phyloP scores from a whole-genome alignment of 1,284 basidiomycete genomes.

The Serendipita sp. region DNA sequence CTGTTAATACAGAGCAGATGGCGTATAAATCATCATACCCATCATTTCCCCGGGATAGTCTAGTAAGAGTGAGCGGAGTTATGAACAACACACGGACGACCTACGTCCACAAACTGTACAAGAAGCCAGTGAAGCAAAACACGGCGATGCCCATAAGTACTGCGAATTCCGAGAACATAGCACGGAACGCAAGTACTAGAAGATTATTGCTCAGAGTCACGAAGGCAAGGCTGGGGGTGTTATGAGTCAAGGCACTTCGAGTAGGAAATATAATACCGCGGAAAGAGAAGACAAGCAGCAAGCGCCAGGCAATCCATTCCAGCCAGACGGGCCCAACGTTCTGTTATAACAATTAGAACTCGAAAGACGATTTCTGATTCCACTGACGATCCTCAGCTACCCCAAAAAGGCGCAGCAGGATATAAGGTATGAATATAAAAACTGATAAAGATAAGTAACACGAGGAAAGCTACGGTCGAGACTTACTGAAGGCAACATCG shows the following conservation, averaged over 20 bases:
- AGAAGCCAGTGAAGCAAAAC: slow-evolving; percentile 80
- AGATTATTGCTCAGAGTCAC: slow-evolving; percentile 79
- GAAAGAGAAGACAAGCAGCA: slow-evolving; percentile 79
- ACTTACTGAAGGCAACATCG: slow-evolving; percentile 68
- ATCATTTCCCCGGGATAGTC: background rate
- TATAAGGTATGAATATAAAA: slow-evolving; percentile 64
- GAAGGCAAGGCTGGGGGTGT: slow-evolving; percentile 53
- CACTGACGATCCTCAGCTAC: slow-evolving; percentile 42
- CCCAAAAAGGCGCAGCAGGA: slow-evolving; percentile 57
- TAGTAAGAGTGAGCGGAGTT: background rate
- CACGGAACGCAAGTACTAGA: slow-evolving; percentile 39
- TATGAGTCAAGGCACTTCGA: background rate
- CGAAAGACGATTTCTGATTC: background rate
- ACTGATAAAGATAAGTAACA: slow-evolving; percentile 30
- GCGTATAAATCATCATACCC: slow-evolving; percentile 13
- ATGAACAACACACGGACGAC: slow-evolving; percentile 6
- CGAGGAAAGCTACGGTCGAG: background rate
- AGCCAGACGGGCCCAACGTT: slow-evolving; percentile 41
- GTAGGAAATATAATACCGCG: slow-evolving; percentile 34
- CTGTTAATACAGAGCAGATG: slow-evolving; percentile 15
- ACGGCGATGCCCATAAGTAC: slow-evolving; percentile 75
- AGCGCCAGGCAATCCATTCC: slow-evolving; percentile 62
- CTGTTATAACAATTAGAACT: slow-evolving; percentile 23
- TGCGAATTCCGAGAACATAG: slow-evolving; percentile 68
- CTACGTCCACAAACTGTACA: slow-evolving; percentile 82